A percentile compares a stretch with the other conserved stretches of the same genome.
phyloP scores from a whole-genome alignment of 23 red algal species.

The Gracilaria caudata region DNA sequence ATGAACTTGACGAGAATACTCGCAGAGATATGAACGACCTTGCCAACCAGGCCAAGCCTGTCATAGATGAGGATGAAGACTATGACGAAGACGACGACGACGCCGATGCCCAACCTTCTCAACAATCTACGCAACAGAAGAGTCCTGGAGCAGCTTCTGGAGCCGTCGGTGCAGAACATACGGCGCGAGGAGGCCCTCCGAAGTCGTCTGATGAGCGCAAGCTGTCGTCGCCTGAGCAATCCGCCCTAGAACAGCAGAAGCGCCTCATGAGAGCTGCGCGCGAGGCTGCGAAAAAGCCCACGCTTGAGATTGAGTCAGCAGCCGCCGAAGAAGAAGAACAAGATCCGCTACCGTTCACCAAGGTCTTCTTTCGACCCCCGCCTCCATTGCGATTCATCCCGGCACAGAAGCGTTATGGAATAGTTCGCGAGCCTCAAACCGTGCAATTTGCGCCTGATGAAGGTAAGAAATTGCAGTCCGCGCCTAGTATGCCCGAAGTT shows the following conservation, averaged over 20 bases:
- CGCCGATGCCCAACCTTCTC: neutral
- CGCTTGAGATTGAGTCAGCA: neutral
- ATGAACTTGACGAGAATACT: slow-evolving; percentile 60
- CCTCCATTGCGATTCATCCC: slow-evolving; percentile 32
- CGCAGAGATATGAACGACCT: slow-evolving; percentile 39
- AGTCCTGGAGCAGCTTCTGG: neutral
- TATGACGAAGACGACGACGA: slow-evolving; percentile 69
- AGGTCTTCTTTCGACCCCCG: slow-evolving; percentile 36
- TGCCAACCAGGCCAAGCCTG: slow-evolving; percentile 22
- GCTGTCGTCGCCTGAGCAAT: neutral
- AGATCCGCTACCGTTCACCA: slow-evolving; percentile 40
- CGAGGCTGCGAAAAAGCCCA: slow-evolving; percentile 22
- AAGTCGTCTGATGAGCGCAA: neutral
- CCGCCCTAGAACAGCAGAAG: slow-evolving; percentile 28
- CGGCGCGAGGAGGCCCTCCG: neutral
- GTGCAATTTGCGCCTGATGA: slow-evolving; percentile 32
- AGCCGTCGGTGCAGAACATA: neutral
- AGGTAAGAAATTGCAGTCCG: slow-evolving; percentile 21
- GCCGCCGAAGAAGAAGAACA: slow-evolving; percentile 38
- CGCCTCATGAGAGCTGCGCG: slow-evolving; percentile 44
- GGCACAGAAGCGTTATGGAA: slow-evolving; percentile 31
- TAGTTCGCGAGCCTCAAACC: slow-evolving; percentile 14
- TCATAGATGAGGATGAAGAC: slow-evolving; percentile 25
- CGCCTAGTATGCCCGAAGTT: slow-evolving; percentile 9
- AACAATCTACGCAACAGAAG: neutral